phyloP scores from a whole-genome alignment of 2,329 filamentous ascomycete species.

The Fusarium hainanense region DNA sequence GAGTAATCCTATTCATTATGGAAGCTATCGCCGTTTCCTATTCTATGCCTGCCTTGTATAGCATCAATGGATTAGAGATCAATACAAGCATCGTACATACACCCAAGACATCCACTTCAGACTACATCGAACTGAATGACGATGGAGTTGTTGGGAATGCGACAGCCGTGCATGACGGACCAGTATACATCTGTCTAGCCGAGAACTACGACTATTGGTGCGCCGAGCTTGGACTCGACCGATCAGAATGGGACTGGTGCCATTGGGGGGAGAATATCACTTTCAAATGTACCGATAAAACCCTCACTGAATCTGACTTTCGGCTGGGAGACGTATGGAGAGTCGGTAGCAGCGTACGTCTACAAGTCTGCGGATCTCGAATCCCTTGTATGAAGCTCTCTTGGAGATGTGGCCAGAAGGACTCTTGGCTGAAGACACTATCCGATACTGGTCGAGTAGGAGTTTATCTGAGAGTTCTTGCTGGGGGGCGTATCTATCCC shows the following conservation, averaged over 20 bases:
- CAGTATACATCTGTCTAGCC: slow-evolving; percentile 13
- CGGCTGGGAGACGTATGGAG: slow-evolving; percentile 8
- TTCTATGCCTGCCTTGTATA: background rate
- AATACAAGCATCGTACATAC: slow-evolving; percentile 11
- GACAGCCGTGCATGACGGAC: slow-evolving; percentile 13
- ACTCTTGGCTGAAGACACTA: slow-evolving; percentile 8
- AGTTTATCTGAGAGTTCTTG: background rate
- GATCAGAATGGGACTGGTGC: slow-evolving; percentile 15
- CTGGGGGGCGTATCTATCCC: background rate
- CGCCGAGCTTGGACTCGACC: background rate
- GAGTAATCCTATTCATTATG: background rate
- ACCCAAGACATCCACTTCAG: background rate
- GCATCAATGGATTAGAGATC: slow-evolving; percentile 6
- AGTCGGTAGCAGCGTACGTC: slow-evolving; percentile 4
- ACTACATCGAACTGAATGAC: slow-evolving; percentile 1
- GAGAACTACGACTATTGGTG: slow-evolving; percentile 25
- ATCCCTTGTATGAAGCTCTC: slow-evolving; percentile 18
- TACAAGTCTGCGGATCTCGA: slow-evolving; percentile 15
- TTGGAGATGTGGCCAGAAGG: slow-evolving; percentile 19
- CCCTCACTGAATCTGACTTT: slow-evolving; percentile 6
- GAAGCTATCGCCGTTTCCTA: slow-evolving; percentile 9
- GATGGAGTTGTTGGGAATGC: background rate
- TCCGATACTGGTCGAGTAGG: slow-evolving; percentile 5
- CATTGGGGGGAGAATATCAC: slow-evolving; percentile 23
- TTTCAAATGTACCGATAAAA: background rate